Conservation (phyloP, 73 alveolate species). For the Symbiodinium natans region DNA sequence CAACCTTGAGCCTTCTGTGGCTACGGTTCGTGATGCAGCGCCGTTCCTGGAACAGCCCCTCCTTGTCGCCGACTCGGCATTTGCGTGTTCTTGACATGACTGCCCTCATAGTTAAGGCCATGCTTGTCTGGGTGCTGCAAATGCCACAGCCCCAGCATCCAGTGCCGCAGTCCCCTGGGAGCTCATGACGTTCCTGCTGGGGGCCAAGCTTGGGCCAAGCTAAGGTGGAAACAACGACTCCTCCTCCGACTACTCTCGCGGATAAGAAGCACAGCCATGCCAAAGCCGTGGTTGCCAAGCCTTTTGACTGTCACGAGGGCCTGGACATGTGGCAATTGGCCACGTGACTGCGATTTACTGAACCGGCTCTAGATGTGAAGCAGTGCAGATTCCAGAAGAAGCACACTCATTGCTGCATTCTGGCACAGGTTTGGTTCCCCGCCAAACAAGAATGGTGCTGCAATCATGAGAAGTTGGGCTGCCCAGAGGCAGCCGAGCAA, state of each 20-base stretch:
- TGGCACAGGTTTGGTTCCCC: conserved; percentile 60
- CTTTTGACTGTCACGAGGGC: conserved; percentile 82
- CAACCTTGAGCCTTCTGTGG: no score
- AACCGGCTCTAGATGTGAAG: no score
- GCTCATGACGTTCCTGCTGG: neutral
- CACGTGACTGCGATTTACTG: neutral
- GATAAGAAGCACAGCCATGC: neutral
- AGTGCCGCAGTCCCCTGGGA: neutral
- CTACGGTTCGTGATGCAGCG: no score
- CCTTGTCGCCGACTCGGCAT: no score
- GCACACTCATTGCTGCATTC: neutral
- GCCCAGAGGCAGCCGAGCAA: conserved; percentile 20
- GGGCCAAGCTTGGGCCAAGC: neutral
- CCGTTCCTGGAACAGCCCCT: no score
- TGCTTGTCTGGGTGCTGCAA: conserved; percentile 80
- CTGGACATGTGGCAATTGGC: conserved; percentile 88
- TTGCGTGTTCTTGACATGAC: no score
- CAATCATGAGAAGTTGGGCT: conserved; percentile 55
- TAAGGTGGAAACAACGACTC: conserved; percentile 56
- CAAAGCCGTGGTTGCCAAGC: conserved; percentile 1
- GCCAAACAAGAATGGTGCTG: conserved; percentile 90
- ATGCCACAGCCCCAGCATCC: neutral
- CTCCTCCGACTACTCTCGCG: neutral
- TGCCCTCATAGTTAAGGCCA: neutral
- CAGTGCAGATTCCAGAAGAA: no score